A percentile compares a stretch with the other conserved stretches of the same genome.
phyloP scores from a whole-genome alignment of 805 yeast species.

The Candida fluviatilis region DNA sequence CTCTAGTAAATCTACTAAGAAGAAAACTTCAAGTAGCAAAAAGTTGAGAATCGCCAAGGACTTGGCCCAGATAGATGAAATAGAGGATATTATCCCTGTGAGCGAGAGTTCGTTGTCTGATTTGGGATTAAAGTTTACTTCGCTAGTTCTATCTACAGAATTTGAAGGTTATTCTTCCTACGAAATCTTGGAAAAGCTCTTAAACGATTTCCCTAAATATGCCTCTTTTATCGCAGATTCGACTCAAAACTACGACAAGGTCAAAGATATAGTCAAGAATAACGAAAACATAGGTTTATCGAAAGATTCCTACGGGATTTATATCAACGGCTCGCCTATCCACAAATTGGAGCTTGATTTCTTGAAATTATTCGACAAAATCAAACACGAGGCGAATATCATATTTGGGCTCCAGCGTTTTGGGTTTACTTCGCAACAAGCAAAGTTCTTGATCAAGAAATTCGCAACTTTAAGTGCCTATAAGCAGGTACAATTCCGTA shows the following conservation, averaged over 20 bases:
- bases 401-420: conserved; percentile 20
- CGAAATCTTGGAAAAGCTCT: conserved; percentile 33
- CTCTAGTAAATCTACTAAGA: conserved; percentile 8
- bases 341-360: conserved; percentile 42
- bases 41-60: conserved; percentile 11
- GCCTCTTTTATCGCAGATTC: conserved; percentile 31
- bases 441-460: conserved; percentile 30
- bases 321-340: conserved; percentile 65
- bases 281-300: conserved; percentile 38
- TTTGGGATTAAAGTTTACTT: conserved; percentile 39
- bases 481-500: conserved; percentile 30
- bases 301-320: conserved; percentile 46
- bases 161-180: conserved; percentile 18
- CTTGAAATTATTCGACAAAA: conserved; percentile 39
- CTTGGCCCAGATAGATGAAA: conserved; percentile 9
- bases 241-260: conserved; percentile 11
- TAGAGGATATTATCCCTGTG: conserved; percentile 24
- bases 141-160: conserved; percentile 27
- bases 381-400: conserved; percentile 21
- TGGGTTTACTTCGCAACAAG: conserved; percentile 30
- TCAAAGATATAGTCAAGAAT: conserved; percentile 19
- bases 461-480: conserved; percentile 39
- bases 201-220: conserved; percentile 54
- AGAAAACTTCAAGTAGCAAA: conserved; percentile 6
- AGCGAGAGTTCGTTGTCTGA: conserved; percentile 26